A percentile compares a stretch with the other conserved stretches of the same genome.
These are phyloP conservation scores for Coemansia sp. DNA, from an alignment of 192 early-diverging fungal genomes.

Conservation along the genomic window DNA sequence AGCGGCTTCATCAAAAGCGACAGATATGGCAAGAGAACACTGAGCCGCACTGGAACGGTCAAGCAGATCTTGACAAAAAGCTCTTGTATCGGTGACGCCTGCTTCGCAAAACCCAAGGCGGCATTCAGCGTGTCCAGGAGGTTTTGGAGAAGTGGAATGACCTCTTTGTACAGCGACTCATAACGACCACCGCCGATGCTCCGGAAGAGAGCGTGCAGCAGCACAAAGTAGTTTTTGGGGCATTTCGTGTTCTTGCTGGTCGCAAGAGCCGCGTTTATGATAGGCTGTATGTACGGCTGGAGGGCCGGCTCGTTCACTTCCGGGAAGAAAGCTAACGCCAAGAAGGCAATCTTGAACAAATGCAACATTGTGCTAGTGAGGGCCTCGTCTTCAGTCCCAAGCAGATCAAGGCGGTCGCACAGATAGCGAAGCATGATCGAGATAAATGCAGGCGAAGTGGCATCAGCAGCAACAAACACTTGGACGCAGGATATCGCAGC, in stretches of 20 bases:
- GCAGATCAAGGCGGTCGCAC: slow-evolving; percentile 42
- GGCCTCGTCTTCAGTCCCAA: slow-evolving; percentile 50
- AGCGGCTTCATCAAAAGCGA: slow-evolving; percentile 95
- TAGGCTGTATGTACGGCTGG: slow-evolving; percentile 87
- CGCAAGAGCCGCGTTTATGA: slow-evolving; percentile 89
- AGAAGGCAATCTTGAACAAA: slow-evolving; percentile 92
- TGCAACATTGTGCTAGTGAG: slow-evolving; percentile 71
- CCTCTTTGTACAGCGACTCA: slow-evolving; percentile 94
- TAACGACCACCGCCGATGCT: slow-evolving; percentile 97
- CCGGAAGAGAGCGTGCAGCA: slow-evolving; percentile 89
- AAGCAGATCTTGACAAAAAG: slow-evolving; percentile 98
- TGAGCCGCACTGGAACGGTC: slow-evolving; percentile 94
- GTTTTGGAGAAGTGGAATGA: slow-evolving; percentile 89
- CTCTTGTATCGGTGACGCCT: slow-evolving; percentile 85
- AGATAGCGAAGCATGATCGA: slow-evolving; percentile 58
- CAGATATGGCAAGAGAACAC: slow-evolving; percentile 89
- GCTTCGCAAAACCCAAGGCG: slow-evolving; percentile 72
- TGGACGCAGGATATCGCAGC: slow-evolving; percentile 83
- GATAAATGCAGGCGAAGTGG: slow-evolving; percentile 55
- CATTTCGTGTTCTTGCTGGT: slow-evolving; percentile 80
- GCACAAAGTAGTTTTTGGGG: slow-evolving; percentile 90
- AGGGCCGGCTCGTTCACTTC: slow-evolving; percentile 89
- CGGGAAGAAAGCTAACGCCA: slow-evolving; percentile 91
- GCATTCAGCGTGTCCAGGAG: slow-evolving; percentile 91
- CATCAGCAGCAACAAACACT: slow-evolving; percentile 81